Base-by-base conservation (phyloP, 306 rosid genomes). In the Citrullus colocynthis region DNA sequence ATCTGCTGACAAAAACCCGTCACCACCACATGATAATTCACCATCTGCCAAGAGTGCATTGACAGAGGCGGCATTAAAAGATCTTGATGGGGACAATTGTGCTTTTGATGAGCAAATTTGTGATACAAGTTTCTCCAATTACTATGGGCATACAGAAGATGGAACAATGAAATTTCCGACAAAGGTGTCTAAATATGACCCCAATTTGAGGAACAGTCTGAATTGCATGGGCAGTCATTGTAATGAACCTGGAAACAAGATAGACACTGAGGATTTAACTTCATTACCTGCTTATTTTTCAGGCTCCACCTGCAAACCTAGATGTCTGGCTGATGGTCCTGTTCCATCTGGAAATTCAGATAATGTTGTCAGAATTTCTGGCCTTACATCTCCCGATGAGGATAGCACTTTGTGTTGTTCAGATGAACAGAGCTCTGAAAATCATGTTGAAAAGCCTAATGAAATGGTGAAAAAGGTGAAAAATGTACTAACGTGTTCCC, bases 291-390 rank as follows among this genome's bases (percentile, higher is more conserved):
- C 72, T 78, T 52, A 69, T 65, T 82, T 76, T 54, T 81, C 85
- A 59, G 81, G 76, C 69, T 57, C 78, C 81, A 65, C 88, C 54
- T 79, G 83, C 79, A 75, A 81, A 28, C 86, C 77, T 60, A 58
- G 80, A 78, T 82, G 83, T 75, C 65, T 78, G 56, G 77, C 57
- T 11, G 77, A 81, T 81, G 78, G 41, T 64, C 82, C 58, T 80
- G 66, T 84, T 78, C 76, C 79, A 77, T 84, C 90, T 24, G 86
- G 80, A 84, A 89, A 86, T 63, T 82, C 71, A 70, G 64, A 80
- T 56, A 55, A 44, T 55, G 62, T 56, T 74, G 77, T 51, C 82
- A 78, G 64, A 52, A 88, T 83, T 58, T 83, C 82, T 82, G 78
- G 78, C 59, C 58, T 79, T 56, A 78, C 84, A 44, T 79, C 81